Percentiles rank a stretch among this genome's conserved stretches.
These are phyloP conservation scores for Elongisporangium anandrum DNA, from an alignment of 352 stramenopile species.

Conservation along the genomic window DNA sequence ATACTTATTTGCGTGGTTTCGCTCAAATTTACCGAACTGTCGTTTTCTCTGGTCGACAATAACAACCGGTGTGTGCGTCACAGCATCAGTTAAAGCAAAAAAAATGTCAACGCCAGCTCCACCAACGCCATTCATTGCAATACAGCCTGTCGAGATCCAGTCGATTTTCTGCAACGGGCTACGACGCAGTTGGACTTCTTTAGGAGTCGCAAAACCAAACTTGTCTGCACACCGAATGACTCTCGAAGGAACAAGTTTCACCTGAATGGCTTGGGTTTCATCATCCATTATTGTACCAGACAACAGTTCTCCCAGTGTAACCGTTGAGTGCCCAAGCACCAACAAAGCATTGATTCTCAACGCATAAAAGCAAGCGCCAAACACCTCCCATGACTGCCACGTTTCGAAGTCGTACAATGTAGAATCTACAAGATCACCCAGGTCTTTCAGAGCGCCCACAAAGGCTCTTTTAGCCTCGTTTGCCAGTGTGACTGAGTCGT, in stretches of 20 bases:
- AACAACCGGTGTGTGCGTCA: slow-evolving; percentile 3
- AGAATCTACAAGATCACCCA: background rate
- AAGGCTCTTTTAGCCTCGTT: background rate
- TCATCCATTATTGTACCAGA: background rate
- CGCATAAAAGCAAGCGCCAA: slow-evolving; percentile 34
- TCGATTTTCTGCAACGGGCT: too few species aligned
- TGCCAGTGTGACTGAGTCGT: background rate
- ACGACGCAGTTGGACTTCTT: too few species aligned
- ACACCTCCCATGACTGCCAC: slow-evolving; percentile 15
- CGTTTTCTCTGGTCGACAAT: background rate
- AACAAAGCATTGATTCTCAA: slow-evolving; percentile 28
- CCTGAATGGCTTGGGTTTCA: background rate
- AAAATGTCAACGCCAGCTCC: slow-evolving; percentile 23
- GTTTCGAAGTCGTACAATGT: background rate
- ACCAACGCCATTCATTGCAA: slow-evolving; percentile 20
- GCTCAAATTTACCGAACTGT: background rate
- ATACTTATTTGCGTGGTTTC: background rate
- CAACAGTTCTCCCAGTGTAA: slow-evolving; percentile 7
- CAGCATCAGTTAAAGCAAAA: slow-evolving; percentile 24
- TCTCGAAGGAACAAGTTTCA: background rate
- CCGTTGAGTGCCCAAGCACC: slow-evolving; percentile 17
- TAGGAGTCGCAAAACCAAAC: too few species aligned
- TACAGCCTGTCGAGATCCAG: slow-evolving; percentile 15
- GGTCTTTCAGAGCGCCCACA: background rate
- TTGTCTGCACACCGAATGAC: background rate